Conservation (phyloP, 176 grass and related monocot species). For the Cenchrus purpureus region DNA sequence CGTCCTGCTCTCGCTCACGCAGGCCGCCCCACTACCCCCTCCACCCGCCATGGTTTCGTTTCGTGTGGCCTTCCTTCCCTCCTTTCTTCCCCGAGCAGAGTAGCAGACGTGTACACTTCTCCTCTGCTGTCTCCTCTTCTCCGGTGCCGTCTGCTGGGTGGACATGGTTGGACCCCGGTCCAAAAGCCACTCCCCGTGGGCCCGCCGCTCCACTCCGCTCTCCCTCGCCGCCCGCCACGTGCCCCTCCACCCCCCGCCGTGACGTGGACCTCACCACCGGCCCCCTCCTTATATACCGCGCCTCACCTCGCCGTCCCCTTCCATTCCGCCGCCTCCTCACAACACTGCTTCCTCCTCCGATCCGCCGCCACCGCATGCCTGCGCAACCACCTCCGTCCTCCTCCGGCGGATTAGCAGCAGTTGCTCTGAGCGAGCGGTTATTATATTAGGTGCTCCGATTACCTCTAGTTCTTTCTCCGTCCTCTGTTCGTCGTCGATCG, state of each 20-base stretch:
- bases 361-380: not conserved
- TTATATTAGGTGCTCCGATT: not conserved
- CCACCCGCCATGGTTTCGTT: not conserved
- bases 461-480: not conserved
- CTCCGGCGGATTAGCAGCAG: no score
- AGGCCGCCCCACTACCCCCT: not conserved
- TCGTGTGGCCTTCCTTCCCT: not conserved
- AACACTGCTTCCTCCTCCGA: no score
- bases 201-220: conserved; percentile 21
- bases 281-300: conserved; percentile 39
- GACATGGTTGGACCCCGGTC: conserved; percentile 12
- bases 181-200: conserved; percentile 15
- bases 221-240: conserved; percentile 55
- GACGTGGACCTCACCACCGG: conserved; percentile 62
- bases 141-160: not conserved
- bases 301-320: not conserved
- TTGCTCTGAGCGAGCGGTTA: no score
- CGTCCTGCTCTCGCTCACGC: not conserved
- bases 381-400: no score
- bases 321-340: no score
- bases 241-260: conserved; percentile 18
- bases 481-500: not conserved
- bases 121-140: not conserved
- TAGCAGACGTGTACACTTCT: not conserved
- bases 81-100: not conserved